Evolutionary conservation across 2,329 filamentous ascomycete genomes (phyloP), one percentile per base, ranked within the genome.

Genomic region (Alternaria angustiovoidea): DNA sequence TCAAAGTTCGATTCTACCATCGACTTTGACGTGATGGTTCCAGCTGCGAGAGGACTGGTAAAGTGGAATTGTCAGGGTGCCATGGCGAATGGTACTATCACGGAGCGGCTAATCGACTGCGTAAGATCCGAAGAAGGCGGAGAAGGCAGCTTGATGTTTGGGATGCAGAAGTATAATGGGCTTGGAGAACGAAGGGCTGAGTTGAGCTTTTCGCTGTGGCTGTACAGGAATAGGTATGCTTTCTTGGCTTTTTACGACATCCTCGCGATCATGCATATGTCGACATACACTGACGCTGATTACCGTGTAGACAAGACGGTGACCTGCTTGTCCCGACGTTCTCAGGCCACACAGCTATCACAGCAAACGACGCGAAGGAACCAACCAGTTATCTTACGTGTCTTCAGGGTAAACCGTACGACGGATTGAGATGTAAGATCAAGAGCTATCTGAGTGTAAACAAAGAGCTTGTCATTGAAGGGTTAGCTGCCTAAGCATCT

Each of bases 1-100:
- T 34, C 43, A 7, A 47, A 54, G 9, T 76, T 71, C 64, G 51
- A 68, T 39, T 67, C 62, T 7, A 70, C 68, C 11, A 65, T 76
- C 42, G 54, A 61, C 49, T 75, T 75, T 41, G 64, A 61, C 20
- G 34, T 75, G 14, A 8, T 64, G 18, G 30, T 70, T 34, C 59
- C 64, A 11, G 36, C n/a, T 39, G 36, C n/a, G n/a, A n/a, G 0
- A 6, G 36, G n/a, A n/a, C 9, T 32, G 6, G 9, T 7, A 8
- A 48, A 49, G 4, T 18, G 47, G 44, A 61, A 54, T 20, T 69
- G 71, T 57, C 48, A 55, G 26, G 54, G 41, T 12, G 49, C 26
- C 4, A 73, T 62, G 42, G 18, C 41, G 0, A 67, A 69, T 11
- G 60, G 64, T 4, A 67, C 66, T 16, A 47, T 70, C 2, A 65